These are phyloP conservation scores for Pleurotus platypus DNA, from an alignment of 768 basidiomycete genomes.

Conservation along the genomic window DNA sequence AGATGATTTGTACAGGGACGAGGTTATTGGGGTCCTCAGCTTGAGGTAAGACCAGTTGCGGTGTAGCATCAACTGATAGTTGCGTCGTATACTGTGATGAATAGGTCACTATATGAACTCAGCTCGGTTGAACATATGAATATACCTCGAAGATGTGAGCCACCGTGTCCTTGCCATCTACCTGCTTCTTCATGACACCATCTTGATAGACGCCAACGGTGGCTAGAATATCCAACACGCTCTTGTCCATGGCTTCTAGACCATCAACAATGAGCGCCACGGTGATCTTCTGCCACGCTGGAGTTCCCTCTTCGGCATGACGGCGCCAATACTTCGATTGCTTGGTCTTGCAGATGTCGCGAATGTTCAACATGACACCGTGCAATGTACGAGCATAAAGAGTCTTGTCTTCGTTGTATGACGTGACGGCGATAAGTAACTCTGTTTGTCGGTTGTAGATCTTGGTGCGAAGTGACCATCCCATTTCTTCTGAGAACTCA, in stretches of 20 bases:
- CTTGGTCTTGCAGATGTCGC: constrained; percentile 95
- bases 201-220: constrained; percentile 94
- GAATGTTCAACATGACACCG: constrained; percentile 96
- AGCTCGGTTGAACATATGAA: constrained; percentile 4
- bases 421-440: constrained; percentile 90
- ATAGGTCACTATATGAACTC: not conserved
- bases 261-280: constrained; percentile 92
- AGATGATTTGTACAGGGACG: constrained; percentile 89
- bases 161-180: constrained; percentile 84
- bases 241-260: constrained; percentile 94
- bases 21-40: constrained; percentile 88
- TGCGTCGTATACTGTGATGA: constrained; percentile 85
- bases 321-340: constrained; percentile 90
- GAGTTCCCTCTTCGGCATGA: constrained; percentile 77
- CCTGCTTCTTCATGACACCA: constrained; percentile 91
- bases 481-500: constrained; percentile 74
- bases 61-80: constrained; percentile 87
- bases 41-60: constrained; percentile 88
- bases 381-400: constrained; percentile 81
- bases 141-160: constrained; percentile 93
- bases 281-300: constrained; percentile 88
- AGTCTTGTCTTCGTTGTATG: constrained; percentile 90
- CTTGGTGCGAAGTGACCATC: constrained; percentile 83
- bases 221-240: constrained; percentile 81
- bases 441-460: constrained; percentile 90